Percentiles rank a stretch among this genome's conserved stretches.
Conservation (phyloP, 345 rosid genomes). For the Tarenaya hassleriana region DNA sequence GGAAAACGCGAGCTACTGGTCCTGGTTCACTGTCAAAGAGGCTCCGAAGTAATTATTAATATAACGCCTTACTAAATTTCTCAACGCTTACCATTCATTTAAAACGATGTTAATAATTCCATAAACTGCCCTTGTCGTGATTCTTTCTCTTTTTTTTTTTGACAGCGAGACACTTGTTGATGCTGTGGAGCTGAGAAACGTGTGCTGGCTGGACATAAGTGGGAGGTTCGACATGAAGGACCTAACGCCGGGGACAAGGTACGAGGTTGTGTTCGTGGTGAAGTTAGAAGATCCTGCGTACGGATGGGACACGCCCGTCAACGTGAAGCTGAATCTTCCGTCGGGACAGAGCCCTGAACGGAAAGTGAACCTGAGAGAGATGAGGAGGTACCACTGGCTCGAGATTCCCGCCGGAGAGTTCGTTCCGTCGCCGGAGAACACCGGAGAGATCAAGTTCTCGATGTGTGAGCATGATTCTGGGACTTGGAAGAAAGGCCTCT, state of each 20-base stretch:
- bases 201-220: conserved; percentile 44
- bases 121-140: too few species aligned
- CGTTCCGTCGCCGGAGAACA: conserved; percentile 19
- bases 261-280: conserved; percentile 38
- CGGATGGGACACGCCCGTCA: conserved; percentile 46
- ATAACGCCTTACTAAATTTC: background rate
- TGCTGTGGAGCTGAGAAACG: conserved; percentile 33
- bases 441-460: conserved; percentile 35
- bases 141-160: too few species aligned
- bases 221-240: conserved; percentile 30
- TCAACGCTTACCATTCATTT: too few species aligned
- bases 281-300: conserved; percentile 32
- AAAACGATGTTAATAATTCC: too few species aligned
- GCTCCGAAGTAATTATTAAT: conserved; percentile 28
- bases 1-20: conserved; percentile 38
- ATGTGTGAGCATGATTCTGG: conserved; percentile 32
- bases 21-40: conserved; percentile 32
- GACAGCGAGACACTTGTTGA: conserved; percentile 25
- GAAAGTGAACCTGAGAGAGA: conserved; percentile 24
- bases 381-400: conserved; percentile 34
- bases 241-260: conserved; percentile 34
- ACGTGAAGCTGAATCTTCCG: conserved; percentile 30
- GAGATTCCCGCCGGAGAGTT: conserved; percentile 42
- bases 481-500: conserved; percentile 44
- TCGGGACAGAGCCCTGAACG: conserved; percentile 31